Conservation (phyloP, 2,329 filamentous ascomycete species). For the Mycosphaerella sp. region DNA sequence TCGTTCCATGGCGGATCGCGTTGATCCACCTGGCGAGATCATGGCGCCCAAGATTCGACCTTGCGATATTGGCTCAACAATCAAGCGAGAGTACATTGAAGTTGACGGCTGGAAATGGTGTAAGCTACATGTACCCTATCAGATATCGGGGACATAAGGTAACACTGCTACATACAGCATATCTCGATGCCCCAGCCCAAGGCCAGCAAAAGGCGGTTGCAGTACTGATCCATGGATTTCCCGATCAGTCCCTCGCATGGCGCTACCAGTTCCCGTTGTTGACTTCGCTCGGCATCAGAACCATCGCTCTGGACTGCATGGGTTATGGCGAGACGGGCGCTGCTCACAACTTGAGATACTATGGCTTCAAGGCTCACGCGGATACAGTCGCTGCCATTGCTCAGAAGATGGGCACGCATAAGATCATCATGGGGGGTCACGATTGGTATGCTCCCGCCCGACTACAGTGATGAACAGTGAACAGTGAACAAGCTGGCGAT, state of each 20-base stretch:
- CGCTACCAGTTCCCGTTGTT: slow-evolving; percentile 79
- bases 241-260: slow-evolving; percentile 80
- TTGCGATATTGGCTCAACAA: slow-evolving; percentile 8
- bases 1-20: background rate
- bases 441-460: slow-evolving; percentile 58
- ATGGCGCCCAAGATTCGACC: slow-evolving; percentile 10
- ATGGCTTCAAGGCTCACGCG: slow-evolving; percentile 65
- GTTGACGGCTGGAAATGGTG: slow-evolving; percentile 67
- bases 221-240: slow-evolving; percentile 68
- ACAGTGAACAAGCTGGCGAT: too few relatives aligned
- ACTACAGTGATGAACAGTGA: background rate
- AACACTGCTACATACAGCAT: slow-evolving; percentile 5
- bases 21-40: slow-evolving; percentile 1
- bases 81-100: slow-evolving; percentile 41
- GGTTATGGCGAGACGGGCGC: slow-evolving; percentile 68
- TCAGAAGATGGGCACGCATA: slow-evolving; percentile 48
- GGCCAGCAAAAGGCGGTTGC: slow-evolving; percentile 45
- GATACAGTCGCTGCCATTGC: slow-evolving; percentile 71
- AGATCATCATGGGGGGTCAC: slow-evolving; percentile 79
- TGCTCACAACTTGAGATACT: slow-evolving; percentile 46
- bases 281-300: slow-evolving; percentile 63
- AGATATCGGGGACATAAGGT: too few relatives aligned
- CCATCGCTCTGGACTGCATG: slow-evolving; percentile 79
- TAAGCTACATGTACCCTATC: slow-evolving; percentile 29
- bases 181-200: slow-evolving; percentile 13